Percentiles rank a stretch among this genome's conserved stretches.
Evolutionary conservation across 1,284 basidiomycete species (phyloP).

Genomic region (Fomes fomentarius): DNA sequence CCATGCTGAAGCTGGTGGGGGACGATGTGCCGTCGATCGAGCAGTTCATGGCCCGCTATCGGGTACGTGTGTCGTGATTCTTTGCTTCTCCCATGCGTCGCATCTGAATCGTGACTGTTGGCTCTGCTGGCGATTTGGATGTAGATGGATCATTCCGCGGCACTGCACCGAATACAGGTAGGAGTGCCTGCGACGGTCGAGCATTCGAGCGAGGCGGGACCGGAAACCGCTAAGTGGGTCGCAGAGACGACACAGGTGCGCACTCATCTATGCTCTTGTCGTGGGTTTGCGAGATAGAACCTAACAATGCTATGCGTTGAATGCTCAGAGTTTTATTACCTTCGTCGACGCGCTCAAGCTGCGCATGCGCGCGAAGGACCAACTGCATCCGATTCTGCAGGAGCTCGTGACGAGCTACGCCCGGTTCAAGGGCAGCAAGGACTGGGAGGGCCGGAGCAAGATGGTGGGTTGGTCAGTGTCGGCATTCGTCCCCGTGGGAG

Average conservation of each 20-base stretch:
- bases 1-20: constrained; percentile 90
- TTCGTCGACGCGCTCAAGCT: constrained; percentile 98
- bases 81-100: too few relatives aligned
- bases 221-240: constrained; percentile 96
- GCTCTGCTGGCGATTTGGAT: too few relatives aligned
- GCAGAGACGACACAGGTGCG: constrained; percentile 95
- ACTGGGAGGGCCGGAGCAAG: constrained; percentile 93
- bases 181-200: constrained; percentile 98
- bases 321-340: constrained; percentile 87
- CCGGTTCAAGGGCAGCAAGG: constrained; percentile 89
- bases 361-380: constrained; percentile 93
- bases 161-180: constrained; percentile 86
- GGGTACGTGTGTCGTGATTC: constrained; percentile 58
- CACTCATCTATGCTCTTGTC: too few relatives aligned
- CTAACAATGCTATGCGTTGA: neutral
- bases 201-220: constrained; percentile 81
- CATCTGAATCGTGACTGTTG: too few relatives aligned
- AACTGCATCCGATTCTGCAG: constrained; percentile 92
- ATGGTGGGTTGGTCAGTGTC: constrained; percentile 86
- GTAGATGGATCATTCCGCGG: constrained; percentile 95
- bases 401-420: constrained; percentile 94
- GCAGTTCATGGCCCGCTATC: constrained; percentile 90
- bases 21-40: constrained; percentile 85
- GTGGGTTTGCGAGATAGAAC: neutral
- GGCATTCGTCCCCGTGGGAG: neutral